phyloP scores from a whole-genome alignment of 805 yeast species.

The Debaryomyces hansenii region DNA sequence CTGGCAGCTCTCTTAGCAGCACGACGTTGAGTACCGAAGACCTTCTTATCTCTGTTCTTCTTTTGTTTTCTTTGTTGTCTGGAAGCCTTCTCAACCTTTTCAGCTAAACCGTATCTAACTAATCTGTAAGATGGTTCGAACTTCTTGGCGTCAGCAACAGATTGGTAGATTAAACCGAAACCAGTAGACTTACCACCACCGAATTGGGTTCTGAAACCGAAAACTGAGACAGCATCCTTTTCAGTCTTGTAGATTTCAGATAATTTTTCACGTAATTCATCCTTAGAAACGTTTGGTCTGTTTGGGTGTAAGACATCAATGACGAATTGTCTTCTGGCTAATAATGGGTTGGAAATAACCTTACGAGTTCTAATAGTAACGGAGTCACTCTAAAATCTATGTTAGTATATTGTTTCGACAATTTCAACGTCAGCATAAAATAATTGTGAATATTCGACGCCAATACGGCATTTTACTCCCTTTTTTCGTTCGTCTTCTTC shows the following conservation, averaged over 20 bases:
- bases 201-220: slow-evolving; percentile 98
- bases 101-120: slow-evolving; percentile 97
- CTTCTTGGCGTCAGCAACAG: slow-evolving; percentile 95
- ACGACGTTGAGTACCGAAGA: slow-evolving; percentile 97
- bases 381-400: slow-evolving; percentile 81
- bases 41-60: slow-evolving; percentile 99
- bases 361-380: slow-evolving; percentile 99
- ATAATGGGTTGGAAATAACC: slow-evolving; percentile 98
- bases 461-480: no score
- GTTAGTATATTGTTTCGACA: slow-evolving; percentile 5
- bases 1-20: slow-evolving; percentile 90
- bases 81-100: slow-evolving; percentile 94
- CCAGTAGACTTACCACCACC: slow-evolving; percentile 99
- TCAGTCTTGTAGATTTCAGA: slow-evolving; percentile 88
- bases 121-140: slow-evolving; percentile 99
- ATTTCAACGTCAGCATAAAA: background rate
- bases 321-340: slow-evolving; percentile 99
- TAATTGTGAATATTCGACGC: no score
- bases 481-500: no score
- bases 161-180: slow-evolving; percentile 98
- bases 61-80: slow-evolving; percentile 99
- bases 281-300: slow-evolving; percentile 99
- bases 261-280: slow-evolving; percentile 94
- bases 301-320: slow-evolving; percentile 99
- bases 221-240: slow-evolving; percentile 93